Percentiles rank a stretch among this genome's conserved stretches.
Evolutionary conservation across 2,329 filamentous ascomycete species (phyloP).

Genomic region (Botrytis deweyae): DNA sequence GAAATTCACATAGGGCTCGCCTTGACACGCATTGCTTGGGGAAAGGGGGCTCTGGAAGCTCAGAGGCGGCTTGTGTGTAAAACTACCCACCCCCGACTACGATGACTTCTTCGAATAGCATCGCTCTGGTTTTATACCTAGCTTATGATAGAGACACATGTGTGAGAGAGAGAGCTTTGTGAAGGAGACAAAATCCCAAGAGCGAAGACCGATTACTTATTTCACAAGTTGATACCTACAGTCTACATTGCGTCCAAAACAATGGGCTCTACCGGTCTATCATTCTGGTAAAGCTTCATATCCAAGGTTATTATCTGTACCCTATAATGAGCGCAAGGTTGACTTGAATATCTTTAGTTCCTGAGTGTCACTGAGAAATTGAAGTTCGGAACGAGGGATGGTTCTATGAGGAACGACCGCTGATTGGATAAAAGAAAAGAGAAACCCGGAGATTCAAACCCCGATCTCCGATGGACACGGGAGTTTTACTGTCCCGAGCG

Average conservation of each 20-base stretch:
- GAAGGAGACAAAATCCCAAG: too few relatives aligned
- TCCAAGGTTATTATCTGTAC: neutral
- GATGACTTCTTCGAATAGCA: neutral
- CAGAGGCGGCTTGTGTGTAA: neutral
- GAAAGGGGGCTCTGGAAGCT: neutral
- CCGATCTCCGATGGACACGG: conserved; percentile 8
- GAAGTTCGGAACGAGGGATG: neutral
- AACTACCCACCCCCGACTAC: neutral
- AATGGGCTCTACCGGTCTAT: neutral
- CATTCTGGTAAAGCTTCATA: neutral
- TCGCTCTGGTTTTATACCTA: neutral
- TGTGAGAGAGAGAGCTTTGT: neutral
- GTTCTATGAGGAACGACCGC: neutral
- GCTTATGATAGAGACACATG: neutral
- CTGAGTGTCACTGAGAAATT: neutral
- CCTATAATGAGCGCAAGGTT: neutral
- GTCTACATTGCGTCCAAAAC: neutral
- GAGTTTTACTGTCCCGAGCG: neutral
- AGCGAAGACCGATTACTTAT: neutral
- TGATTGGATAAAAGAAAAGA: neutral
- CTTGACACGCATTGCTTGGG: neutral
- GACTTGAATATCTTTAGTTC: neutral
- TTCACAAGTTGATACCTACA: neutral
- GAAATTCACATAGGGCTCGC: neutral
- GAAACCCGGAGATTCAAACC: neutral